Percentiles rank a stretch among this genome's conserved stretches.
Evolutionary conservation across 495 filamentous ascomycete genomes (phyloP).

Genomic region (Podospora fimiseda): DNA sequence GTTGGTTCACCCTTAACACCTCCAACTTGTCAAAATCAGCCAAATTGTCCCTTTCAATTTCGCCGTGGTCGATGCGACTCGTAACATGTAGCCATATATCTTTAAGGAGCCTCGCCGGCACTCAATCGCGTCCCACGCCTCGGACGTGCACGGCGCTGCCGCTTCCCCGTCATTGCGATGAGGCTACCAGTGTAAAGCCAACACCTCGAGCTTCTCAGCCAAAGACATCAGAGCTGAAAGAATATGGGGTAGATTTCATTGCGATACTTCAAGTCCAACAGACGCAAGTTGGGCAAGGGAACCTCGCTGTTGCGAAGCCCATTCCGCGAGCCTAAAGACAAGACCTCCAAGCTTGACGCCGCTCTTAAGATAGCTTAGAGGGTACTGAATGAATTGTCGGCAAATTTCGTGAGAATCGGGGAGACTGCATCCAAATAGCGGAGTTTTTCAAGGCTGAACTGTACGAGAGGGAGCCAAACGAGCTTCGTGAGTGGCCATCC

Average conservation of each 20-base stretch:
- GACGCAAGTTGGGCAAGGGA: conserved; percentile 3
- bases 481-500: conserved; percentile 8
- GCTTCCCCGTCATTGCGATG: background rate
- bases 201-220: conserved; percentile 1
- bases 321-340: conserved; percentile 1
- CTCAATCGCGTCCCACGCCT: conserved; percentile 8
- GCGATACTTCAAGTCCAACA: conserved; percentile 1
- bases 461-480: background rate
- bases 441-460: no score
- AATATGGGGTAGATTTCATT: background rate
- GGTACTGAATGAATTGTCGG: background rate
- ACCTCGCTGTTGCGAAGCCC: background rate
- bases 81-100: conserved; percentile 9
- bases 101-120: conserved; percentile 2
- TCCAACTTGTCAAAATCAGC: conserved; percentile 8
- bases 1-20: conserved; percentile 4
- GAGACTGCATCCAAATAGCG: no score
- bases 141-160: background rate
- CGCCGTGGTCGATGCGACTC: background rate
- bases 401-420: no score
- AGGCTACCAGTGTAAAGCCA: conserved; percentile 7
- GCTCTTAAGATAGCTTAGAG: background rate
- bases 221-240: background rate
- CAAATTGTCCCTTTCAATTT: background rate
- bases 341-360: conserved; percentile 5